Conservation (phyloP, 495 filamentous ascomycete genomes). For the Neurospora tetraspora region DNA sequence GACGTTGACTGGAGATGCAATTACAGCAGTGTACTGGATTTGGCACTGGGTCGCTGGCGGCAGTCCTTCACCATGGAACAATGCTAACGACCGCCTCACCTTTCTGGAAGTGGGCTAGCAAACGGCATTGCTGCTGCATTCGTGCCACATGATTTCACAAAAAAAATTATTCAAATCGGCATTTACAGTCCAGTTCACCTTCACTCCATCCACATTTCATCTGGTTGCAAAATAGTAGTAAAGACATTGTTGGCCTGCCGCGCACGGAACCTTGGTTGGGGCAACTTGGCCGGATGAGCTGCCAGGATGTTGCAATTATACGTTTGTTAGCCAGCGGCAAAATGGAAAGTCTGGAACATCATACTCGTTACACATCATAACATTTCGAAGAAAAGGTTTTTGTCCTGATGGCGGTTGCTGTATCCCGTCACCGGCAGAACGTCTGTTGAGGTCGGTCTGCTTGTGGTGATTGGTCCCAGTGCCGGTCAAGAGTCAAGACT, state of each 20-base stretch:
- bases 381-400: not conserved
- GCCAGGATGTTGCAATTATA: not conserved
- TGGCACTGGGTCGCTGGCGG: not conserved
- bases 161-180: not conserved
- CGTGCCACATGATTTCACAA: not conserved
- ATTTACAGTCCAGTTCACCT: not conserved
- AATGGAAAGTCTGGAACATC: not conserved
- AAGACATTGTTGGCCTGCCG: not conserved
- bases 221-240: not conserved
- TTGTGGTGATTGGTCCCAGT: not conserved
- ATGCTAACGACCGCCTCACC: not conserved
- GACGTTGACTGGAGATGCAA: not conserved
- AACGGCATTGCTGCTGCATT: not conserved
- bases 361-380: not conserved
- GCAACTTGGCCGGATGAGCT: not conserved
- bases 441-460: not conserved
- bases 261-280: not conserved
- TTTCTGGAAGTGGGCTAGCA: not conserved
- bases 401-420: not conserved
- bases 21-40: not conserved
- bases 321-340: not conserved
- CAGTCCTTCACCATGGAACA: not conserved
- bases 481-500: not conserved
- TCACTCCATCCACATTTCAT: not conserved
- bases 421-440: not conserved